phyloP scores from a whole-genome alignment of 2,329 filamentous ascomycete genomes.

The Fusarium verticillioides region DNA sequence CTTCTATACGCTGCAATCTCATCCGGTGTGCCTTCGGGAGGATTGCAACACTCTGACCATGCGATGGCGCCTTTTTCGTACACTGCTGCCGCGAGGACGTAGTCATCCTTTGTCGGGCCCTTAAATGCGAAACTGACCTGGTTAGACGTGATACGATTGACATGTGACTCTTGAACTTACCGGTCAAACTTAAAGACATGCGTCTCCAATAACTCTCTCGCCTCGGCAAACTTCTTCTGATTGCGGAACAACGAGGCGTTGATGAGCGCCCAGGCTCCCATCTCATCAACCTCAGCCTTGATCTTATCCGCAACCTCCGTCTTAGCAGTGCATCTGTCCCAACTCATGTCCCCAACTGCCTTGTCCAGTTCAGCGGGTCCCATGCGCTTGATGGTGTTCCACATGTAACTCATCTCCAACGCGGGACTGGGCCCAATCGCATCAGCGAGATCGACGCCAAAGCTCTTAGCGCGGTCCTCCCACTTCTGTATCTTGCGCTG shows the following conservation, averaged over 20 bases:
- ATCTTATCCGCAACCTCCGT: slow-evolving; percentile 57
- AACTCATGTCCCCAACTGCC: slow-evolving; percentile 72
- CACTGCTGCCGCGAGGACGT: slow-evolving; percentile 76
- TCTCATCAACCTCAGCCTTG: slow-evolving; percentile 66
- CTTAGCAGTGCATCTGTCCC: slow-evolving; percentile 67
- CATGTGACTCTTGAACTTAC: slow-evolving; percentile 56
- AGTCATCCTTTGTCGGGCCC: slow-evolving; percentile 73
- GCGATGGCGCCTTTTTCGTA: slow-evolving; percentile 88
- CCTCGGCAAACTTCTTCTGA: slow-evolving; percentile 70
- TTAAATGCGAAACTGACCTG: slow-evolving; percentile 62
- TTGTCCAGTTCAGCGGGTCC: slow-evolving; percentile 69
- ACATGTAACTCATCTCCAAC: slow-evolving; percentile 93
- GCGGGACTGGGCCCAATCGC: slow-evolving; percentile 83
- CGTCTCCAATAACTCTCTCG: slow-evolving; percentile 71
- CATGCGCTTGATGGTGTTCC: slow-evolving; percentile 91
- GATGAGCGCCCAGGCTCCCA: slow-evolving; percentile 73
- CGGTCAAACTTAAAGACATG: slow-evolving; percentile 74
- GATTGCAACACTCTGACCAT: slow-evolving; percentile 74
- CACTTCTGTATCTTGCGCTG: slow-evolving; percentile 87
- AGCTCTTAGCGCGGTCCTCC: slow-evolving; percentile 78
- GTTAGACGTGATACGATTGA: background rate
- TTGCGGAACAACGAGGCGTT: slow-evolving; percentile 74
- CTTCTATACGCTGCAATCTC: slow-evolving; percentile 53
- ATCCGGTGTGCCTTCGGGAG: slow-evolving; percentile 46
- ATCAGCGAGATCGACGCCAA: slow-evolving; percentile 77